phyloP scores from a whole-genome alignment of 331 rosid species.

The Phaseolus coccineus region DNA sequence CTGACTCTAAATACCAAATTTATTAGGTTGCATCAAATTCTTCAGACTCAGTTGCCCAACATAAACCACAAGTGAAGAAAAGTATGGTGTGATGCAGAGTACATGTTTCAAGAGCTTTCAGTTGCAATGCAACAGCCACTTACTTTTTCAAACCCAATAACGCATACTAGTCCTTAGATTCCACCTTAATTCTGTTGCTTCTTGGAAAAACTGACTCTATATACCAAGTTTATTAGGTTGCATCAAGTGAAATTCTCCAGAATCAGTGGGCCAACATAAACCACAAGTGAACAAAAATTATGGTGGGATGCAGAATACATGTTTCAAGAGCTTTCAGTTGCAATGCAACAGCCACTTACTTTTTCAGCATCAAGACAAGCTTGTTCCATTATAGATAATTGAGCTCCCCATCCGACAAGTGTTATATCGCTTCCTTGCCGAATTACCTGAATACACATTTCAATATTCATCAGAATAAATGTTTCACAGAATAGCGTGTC shows the following conservation, averaged over 20 bases:
- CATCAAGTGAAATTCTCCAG: conserved; percentile 15
- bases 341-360: conserved; percentile 53
- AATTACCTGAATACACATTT: conserved; percentile 64
- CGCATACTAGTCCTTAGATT: neutral
- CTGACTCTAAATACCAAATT: too few species aligned
- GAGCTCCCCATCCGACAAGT: conserved; percentile 99
- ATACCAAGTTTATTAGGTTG: conserved; percentile 7
- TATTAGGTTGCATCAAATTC: too few species aligned
- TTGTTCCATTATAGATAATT: conserved; percentile 87
- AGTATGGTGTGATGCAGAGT: neutral
- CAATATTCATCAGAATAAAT: conserved; percentile 29
- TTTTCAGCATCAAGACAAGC: conserved; percentile 93
- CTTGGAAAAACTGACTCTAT: neutral
- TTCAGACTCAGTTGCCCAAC: too few species aligned
- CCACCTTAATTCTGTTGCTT: conserved; percentile 10
- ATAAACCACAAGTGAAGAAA: too few species aligned
- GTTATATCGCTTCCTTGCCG: conserved; percentile 87
- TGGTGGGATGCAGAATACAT: conserved; percentile 26
- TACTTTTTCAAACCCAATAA: conserved; percentile 59
- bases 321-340: conserved; percentile 12
- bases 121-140: conserved; percentile 37
- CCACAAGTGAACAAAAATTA: conserved; percentile 24
- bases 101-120: conserved; percentile 24
- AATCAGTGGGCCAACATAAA: conserved; percentile 10
- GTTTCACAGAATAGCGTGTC: conserved; percentile 10